Base-by-base conservation (phyloP, 306 rosid species). In the Inga leiocalycina region DNA sequence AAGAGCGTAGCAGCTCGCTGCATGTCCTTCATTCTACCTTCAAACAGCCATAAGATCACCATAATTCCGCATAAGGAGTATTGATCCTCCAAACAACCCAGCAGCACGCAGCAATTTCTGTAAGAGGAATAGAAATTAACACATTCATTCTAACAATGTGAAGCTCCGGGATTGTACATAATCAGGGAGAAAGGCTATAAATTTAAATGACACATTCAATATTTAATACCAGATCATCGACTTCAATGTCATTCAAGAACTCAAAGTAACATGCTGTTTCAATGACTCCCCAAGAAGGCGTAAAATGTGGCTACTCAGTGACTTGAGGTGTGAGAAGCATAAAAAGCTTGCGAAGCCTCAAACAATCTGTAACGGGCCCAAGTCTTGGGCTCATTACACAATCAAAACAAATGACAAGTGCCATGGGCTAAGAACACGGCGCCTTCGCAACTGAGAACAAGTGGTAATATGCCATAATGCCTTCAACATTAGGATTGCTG, bases 1-100 rank as follows among this genome's bases (percentile, higher is more conserved):
- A 15, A 41, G 35, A 35, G 49, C 14, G 48, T 45, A 57, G 66
- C 37, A 76, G 81, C 49, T 17, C 71, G 10, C 44, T 57, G 17
- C 45, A 35, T 30, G 46, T 37, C 73, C 73, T 35, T 56, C 24
- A 79, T 67, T 79, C 32, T 76, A 12, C 62, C 46, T 85, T 92
- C 86, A 92, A 16, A 90, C 65, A 1, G 96, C 89, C 96, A 92
- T 92, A 20, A 90, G 85, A 74, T 92, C 92, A 35, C 96, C 96
- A 54, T 88, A 90, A 61, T 75, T 86, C 83, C 96, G 81, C 91
- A 92, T 87, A 76, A 92, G 74, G 66, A 88, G 35, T 48, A 92
- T 84, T 1, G 94, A 86, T 64, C 93, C 93, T 12, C 81, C 90
- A 69, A 89, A 91, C 54, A 91, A 67, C 43, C 95, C 93, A 10